Evolutionary conservation across 78 protist species (phyloP).

Genomic region (Dictyostelium capitatum): DNA sequence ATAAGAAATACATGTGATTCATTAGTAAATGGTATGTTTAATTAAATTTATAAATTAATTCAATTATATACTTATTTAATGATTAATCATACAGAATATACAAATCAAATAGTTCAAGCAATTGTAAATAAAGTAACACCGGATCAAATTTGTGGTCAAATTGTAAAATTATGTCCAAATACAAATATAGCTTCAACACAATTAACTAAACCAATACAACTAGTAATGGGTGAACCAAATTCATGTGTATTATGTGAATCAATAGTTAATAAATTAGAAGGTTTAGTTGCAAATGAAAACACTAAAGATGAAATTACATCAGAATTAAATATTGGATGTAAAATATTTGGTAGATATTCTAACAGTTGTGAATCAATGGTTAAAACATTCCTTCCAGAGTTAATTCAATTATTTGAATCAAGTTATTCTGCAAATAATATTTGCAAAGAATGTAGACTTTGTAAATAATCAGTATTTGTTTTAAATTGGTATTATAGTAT

Average conservation of each 20-base stretch:
- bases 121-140: slow-evolving; percentile 8
- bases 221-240: too few species aligned
- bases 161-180: not conserved
- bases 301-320: slow-evolving; percentile 18
- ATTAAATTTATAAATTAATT: not conserved
- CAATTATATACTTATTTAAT: too few species aligned
- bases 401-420: not conserved
- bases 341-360: not conserved
- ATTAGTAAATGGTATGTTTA: not conserved
- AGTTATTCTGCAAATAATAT: too few species aligned
- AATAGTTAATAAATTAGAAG: slow-evolving; percentile 19
- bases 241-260: slow-evolving; percentile 15
- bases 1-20: not conserved
- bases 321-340: slow-evolving; percentile 11
- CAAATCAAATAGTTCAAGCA: not conserved
- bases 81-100: too few species aligned
- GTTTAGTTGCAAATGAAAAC: not conserved
- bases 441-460: too few species aligned
- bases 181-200: too few species aligned
- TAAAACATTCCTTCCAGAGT: slow-evolving; percentile 7
- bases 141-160: not conserved
- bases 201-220: too few species aligned
- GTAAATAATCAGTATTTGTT: too few species aligned
- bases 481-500: too few species aligned
- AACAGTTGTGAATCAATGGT: slow-evolving; percentile 24